Conservation (phyloP, 176 grass and related monocot species). For the Zea luxurians region DNA sequence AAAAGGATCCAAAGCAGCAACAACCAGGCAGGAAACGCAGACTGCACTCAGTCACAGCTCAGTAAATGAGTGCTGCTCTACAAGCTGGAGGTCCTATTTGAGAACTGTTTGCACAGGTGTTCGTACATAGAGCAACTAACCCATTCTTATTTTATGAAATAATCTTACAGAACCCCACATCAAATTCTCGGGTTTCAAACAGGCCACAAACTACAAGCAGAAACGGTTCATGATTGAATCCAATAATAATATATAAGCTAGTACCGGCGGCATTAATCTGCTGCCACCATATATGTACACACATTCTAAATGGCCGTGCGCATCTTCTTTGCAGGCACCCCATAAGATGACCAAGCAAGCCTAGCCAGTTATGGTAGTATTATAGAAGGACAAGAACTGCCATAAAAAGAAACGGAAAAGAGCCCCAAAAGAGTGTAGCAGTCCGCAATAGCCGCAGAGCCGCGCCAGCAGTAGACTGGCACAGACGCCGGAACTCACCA, state of each 20-base stretch:
- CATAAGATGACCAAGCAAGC: slow-evolving; percentile 39
- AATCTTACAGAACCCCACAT: not conserved
- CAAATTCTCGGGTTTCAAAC: not conserved
- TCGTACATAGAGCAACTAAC: not conserved
- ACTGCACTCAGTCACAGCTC: not conserved
- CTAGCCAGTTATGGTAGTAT: slow-evolving; percentile 48
- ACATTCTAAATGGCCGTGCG: not conserved
- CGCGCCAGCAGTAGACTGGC: not conserved
- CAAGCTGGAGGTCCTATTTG: not conserved
- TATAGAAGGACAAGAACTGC: slow-evolving; percentile 40
- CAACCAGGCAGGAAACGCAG: not conserved
- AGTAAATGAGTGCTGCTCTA: not conserved
- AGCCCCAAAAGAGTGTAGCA: slow-evolving; percentile 33
- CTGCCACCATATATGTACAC: slow-evolving; percentile 4
- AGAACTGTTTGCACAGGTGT: not conserved
- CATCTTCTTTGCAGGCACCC: slow-evolving; percentile 16
- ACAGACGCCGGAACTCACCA: not conserved
- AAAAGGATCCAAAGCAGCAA: slow-evolving; percentile 9
- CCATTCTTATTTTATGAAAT: not conserved
- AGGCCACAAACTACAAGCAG: not conserved
- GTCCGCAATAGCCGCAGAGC: not conserved
- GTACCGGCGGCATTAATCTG: not conserved
- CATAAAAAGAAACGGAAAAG: slow-evolving; percentile 76
- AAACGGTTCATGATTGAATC: not conserved
- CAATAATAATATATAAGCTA: not conserved